phyloP scores from a whole-genome alignment of 2,329 filamentous ascomycete species.

The Colletotrichum filicis region DNA sequence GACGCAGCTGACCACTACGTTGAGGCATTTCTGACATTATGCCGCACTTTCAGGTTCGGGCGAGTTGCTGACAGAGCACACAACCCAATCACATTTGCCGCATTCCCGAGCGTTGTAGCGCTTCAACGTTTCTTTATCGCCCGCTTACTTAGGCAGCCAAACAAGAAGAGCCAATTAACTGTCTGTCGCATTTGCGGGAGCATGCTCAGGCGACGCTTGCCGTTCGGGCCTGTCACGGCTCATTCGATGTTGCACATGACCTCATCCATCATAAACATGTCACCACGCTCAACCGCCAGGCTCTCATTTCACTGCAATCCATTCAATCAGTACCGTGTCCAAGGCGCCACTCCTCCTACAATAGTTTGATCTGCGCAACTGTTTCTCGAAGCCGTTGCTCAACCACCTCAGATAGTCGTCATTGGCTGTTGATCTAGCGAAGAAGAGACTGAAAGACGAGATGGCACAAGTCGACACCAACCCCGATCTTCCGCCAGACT shows the following conservation, averaged over 20 bases:
- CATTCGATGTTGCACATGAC: background rate
- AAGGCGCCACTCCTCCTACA: background rate
- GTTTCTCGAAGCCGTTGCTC: no score
- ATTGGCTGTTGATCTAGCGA: background rate
- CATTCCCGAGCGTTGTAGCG: background rate
- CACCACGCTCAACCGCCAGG: background rate
- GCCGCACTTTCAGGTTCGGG: background rate
- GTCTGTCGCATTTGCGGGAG: background rate
- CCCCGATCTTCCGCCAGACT: conserved; percentile 15
- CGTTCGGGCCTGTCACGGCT: background rate
- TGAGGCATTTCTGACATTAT: background rate
- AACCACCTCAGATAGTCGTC: no score
- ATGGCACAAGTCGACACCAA: conserved; percentile 8
- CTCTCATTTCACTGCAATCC: background rate
- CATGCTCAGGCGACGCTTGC: background rate
- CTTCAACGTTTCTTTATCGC: background rate
- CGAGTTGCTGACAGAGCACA: background rate
- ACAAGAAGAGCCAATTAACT: background rate
- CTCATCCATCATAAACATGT: background rate
- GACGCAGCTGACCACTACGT: background rate
- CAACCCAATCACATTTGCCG: background rate
- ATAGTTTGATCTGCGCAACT: background rate
- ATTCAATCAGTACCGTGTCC: background rate
- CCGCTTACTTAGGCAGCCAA: background rate
- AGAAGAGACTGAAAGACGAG: background rate